Conservation (phyloP, 345 rosid species). For the Rhodamnia argentea region DNA sequence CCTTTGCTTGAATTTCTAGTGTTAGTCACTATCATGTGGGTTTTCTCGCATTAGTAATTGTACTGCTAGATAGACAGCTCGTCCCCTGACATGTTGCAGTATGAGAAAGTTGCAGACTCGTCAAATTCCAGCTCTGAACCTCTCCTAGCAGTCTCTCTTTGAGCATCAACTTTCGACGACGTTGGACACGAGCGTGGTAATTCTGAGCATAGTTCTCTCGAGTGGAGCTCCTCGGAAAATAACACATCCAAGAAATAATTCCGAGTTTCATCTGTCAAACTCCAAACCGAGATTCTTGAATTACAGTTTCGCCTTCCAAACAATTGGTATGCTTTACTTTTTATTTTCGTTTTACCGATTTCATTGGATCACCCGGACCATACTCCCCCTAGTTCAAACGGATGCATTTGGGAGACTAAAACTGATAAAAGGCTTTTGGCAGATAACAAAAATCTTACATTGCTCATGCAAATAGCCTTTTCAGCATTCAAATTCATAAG, state of each 20-base stretch:
- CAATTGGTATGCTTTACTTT: too few species aligned
- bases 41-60: conserved; percentile 10
- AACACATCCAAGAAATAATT: conserved; percentile 17
- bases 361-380: too few species aligned
- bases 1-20: conserved; percentile 14
- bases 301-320: too few species aligned
- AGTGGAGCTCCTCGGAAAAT: conserved; percentile 7
- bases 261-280: conserved; percentile 8
- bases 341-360: too few species aligned
- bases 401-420: too few species aligned
- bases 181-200: conserved; percentile 43
- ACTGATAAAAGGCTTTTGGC: too few species aligned
- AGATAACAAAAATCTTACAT: too few species aligned
- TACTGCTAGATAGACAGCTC: background rate
- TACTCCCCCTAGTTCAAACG: too few species aligned
- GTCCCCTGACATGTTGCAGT: background rate
- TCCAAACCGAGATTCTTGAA: background rate
- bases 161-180: conserved; percentile 23
- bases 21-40: background rate
- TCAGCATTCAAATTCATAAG: too few species aligned
- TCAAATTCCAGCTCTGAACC: conserved; percentile 17
- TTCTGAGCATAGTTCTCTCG: conserved; percentile 19
- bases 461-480: too few species aligned
- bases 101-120: background rate
- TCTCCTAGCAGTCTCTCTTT: background rate